Base-by-base conservation (phyloP, 2,329 filamentous ascomycete species). In the Dothideomycetes sp. region DNA sequence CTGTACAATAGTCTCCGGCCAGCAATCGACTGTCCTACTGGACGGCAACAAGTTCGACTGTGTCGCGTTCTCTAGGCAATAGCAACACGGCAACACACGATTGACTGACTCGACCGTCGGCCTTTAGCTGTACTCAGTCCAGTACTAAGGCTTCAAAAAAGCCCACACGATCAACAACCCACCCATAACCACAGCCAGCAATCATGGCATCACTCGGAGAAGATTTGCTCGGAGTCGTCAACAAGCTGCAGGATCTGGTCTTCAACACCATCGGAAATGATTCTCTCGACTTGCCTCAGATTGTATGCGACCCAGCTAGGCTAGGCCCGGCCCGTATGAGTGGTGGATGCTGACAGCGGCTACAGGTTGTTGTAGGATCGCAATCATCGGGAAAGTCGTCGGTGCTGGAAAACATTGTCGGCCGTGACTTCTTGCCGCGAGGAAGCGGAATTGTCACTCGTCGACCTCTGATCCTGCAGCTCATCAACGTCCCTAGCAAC, bases 201-300 rank as follows among this genome's bases (percentile, higher is more conserved):
- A 53, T 34, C 33, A 98, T 96, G 91, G 84, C 91, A 61, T 80
- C 89, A 58, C 80, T 98, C 56, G 89, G 91, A 60, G 91, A 98
- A 66, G 88, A 98, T 67, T 72, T 98, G 65, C 78, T 98, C 62
- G 79, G 78, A 54, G 93, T 87, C 50, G 91, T 98, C 69, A 98
- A 98, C 73, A 94, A 94, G 73, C 74, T 98, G 58, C 91, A 98
- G 67, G 91, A 96, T 65, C 69, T 98, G 59, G 91, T 98, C 58
- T 98, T 98, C 73, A 98, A 98, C 69, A 98, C 91, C 53, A 98
- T 98, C 64, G 91, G 91, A 65, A 96, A 88, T 70, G 91, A 98
- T 65, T 96, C 89, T 39, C 76, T 98, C 47, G 91, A 98, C 66
- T 71, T 98, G 44, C 91, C 91, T 45, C 91, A 98, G 69, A 98